Percentiles rank a stretch among this genome's conserved stretches.
Evolutionary conservation across 179 eudicot species (phyloP).

Genomic region (Heliamphora pulchella): DNA sequence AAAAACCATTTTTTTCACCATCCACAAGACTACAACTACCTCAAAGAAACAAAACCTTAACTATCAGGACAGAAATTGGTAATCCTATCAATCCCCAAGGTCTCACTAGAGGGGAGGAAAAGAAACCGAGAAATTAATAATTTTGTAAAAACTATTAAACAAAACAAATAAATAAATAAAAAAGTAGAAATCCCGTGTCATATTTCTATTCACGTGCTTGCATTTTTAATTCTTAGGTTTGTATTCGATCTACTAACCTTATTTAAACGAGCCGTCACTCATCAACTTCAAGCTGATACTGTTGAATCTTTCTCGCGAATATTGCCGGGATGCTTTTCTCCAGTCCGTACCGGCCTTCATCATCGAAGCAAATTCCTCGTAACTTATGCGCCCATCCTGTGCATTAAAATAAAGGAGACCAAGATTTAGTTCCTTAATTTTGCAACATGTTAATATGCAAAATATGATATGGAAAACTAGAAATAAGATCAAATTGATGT

Average conservation of each 20-base stretch:
- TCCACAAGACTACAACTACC: conserved; percentile 12
- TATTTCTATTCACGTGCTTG: not conserved
- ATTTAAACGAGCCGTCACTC: conserved; percentile 51
- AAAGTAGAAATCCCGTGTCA: not conserved
- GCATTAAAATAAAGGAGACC: not conserved
- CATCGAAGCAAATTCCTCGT: conserved; percentile 61
- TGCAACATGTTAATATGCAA: not conserved
- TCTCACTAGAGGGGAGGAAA: not conserved
- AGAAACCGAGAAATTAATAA: not conserved
- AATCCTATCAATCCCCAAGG: not conserved
- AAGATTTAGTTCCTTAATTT: not conserved
- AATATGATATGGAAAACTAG: not conserved
- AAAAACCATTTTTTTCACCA: not conserved
- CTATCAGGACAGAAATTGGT: not conserved
- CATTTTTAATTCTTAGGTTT: not conserved
- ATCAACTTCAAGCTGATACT: conserved; percentile 67
- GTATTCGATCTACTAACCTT: conserved; percentile 30
- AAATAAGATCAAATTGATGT: not conserved
- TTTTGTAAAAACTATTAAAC: not conserved
- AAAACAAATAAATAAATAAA: not conserved
- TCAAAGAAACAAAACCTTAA: conserved; percentile 7
- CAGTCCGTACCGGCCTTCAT: conserved; percentile 89
- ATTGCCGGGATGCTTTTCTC: conserved; percentile 74
- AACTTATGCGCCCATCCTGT: conserved; percentile 75
- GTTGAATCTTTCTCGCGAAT: conserved; percentile 67